Evolutionary conservation across 768 basidiomycete genomes (phyloP).

Genomic region (Leccinum sublutescens): DNA sequence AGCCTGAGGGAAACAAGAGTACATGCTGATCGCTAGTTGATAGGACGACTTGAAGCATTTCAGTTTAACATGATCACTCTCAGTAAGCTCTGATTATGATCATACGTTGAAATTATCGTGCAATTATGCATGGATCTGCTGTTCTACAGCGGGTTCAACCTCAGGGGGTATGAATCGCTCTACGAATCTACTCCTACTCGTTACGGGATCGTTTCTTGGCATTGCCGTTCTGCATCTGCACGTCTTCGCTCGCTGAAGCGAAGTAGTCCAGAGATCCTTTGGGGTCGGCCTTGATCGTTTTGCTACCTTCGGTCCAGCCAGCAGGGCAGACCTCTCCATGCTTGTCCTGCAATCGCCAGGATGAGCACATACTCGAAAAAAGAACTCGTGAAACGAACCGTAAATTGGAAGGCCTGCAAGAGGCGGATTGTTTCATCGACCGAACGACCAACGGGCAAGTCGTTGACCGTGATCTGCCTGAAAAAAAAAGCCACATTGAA

Average conservation of each 20-base stretch:
- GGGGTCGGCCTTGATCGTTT: conserved; percentile 83
- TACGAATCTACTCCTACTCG: conserved; percentile 34
- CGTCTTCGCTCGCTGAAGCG: conserved; percentile 27
- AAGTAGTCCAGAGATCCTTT: conserved; percentile 76
- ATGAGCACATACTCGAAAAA: not conserved
- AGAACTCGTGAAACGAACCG: conserved; percentile 42
- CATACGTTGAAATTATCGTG: not conserved
- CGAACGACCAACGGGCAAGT: conserved; percentile 92
- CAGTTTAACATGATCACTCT: not conserved
- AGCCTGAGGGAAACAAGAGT: not conserved
- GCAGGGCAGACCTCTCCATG: conserved; percentile 93
- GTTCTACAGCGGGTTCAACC: not conserved
- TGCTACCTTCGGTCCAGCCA: conserved; percentile 80
- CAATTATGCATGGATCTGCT: not conserved
- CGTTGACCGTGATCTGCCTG: conserved; percentile 86
- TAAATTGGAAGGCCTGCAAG: conserved; percentile 91
- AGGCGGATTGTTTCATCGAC: conserved; percentile 92
- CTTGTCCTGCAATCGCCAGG: conserved; percentile 48
- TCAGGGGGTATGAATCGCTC: not conserved
- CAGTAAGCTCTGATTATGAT: not conserved
- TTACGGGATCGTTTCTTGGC: conserved; percentile 60
- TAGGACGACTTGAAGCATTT: not conserved
- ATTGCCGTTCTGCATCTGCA: conserved; percentile 37
- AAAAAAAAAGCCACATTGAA: not conserved
- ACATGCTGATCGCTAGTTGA: not conserved